These are phyloP conservation scores for Pleurotus pulmonarius DNA, from an alignment of 768 basidiomycete genomes.

Conservation along the genomic window DNA sequence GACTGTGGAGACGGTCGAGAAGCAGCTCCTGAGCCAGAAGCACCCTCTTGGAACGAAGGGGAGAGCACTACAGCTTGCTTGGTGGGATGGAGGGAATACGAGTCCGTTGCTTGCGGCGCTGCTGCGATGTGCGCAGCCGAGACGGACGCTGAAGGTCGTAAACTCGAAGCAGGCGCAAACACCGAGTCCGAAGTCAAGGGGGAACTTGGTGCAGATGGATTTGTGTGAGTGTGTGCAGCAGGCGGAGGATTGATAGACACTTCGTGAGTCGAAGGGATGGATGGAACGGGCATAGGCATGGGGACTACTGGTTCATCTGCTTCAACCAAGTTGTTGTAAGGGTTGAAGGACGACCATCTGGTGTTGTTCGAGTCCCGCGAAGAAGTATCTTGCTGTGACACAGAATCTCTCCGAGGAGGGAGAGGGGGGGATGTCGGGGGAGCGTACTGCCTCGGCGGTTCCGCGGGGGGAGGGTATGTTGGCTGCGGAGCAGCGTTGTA, in stretches of 20 bases:
- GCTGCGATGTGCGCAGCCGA: not conserved
- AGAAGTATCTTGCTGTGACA: not conserved
- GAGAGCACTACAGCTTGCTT: not conserved
- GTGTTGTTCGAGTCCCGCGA: not conserved
- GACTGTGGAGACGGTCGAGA: not conserved
- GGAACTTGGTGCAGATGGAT: not conserved
- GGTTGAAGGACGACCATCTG: slow-evolving; percentile 6
- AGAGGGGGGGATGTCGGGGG: not conserved
- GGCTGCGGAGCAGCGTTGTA: not conserved
- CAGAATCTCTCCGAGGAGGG: not conserved
- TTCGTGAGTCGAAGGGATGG: not conserved
- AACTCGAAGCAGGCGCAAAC: not conserved
- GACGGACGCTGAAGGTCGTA: not conserved
- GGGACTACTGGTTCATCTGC: not conserved
- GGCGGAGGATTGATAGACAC: not conserved
- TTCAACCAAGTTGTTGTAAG: not conserved
- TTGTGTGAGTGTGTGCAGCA: not conserved
- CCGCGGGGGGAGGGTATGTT: not conserved
- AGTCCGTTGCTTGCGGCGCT: not conserved
- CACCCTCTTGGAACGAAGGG: not conserved
- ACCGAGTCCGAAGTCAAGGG: not conserved
- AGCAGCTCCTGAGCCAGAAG: not conserved
- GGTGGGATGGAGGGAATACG: not conserved
- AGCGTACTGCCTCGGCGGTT: not conserved
- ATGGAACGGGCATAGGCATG: not conserved